phyloP scores from a whole-genome alignment of 345 rosid genomes.

The Noccaea bulbosa region DNA sequence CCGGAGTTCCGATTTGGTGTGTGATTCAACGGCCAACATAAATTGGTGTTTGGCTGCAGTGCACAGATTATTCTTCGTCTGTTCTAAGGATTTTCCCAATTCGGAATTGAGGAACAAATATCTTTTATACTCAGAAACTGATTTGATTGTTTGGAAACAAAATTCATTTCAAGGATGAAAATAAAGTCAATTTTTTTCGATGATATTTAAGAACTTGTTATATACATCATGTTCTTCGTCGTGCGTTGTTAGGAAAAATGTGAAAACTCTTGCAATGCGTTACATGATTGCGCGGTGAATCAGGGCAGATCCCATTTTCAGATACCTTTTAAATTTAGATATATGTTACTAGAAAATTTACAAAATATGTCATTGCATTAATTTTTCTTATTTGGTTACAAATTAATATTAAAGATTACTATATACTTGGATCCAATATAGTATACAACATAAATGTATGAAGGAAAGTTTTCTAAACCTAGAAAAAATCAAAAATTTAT shows the following conservation, averaged over 20 bases:
- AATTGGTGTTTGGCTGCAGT: neutral
- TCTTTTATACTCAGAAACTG: neutral
- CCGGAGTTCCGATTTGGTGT: conserved; percentile 40
- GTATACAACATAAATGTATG: too few relatives aligned
- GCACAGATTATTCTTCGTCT: neutral
- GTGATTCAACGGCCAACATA: conserved; percentile 24
- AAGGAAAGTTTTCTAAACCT: too few relatives aligned
- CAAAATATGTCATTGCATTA: too few relatives aligned
- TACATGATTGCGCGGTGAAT: conserved; percentile 5
- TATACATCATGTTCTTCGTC: neutral
- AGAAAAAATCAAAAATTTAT: too few relatives aligned
- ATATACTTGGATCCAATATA: too few relatives aligned
- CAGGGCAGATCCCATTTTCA: too few relatives aligned
- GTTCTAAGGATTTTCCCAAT: conserved; percentile 17
- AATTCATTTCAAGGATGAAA: conserved; percentile 3
- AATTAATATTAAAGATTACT: too few relatives aligned
- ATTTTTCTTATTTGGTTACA: too few relatives aligned
- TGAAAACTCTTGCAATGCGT: neutral
- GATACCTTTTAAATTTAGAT: too few relatives aligned
- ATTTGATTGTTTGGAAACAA: conserved; percentile 5
- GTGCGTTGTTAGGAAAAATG: neutral
- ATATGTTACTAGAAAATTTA: too few relatives aligned
- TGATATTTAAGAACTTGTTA: conserved; percentile 20
- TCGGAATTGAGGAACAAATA: conserved; percentile 17
- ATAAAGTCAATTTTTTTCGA: conserved; percentile 23